phyloP scores from a whole-genome alignment of 192 early-diverging fungal species.

The Podila verticillata region DNA sequence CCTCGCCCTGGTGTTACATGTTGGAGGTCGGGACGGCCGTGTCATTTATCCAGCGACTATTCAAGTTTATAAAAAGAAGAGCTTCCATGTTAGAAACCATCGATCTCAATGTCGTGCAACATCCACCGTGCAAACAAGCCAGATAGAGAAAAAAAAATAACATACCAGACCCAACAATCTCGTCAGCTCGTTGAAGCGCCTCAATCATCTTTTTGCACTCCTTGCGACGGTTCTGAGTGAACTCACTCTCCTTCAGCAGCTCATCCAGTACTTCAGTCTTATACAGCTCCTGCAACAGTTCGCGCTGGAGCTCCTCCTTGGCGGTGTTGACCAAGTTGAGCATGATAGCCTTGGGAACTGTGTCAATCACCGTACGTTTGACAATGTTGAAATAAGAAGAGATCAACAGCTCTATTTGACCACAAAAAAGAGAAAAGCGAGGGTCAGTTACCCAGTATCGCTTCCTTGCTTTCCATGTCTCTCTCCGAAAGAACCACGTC shows the following conservation, averaged over 20 bases:
- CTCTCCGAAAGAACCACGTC: not conserved
- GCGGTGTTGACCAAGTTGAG: conserved; percentile 91
- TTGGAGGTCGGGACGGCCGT: not conserved
- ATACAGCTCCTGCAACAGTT: conserved; percentile 95
- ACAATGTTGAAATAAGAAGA: conserved; percentile 99
- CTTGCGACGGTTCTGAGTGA: conserved; percentile 86
- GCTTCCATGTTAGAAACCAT: no score
- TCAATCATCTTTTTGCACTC: conserved; percentile 99
- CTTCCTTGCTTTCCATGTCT: not conserved
- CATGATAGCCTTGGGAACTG: conserved; percentile 99
- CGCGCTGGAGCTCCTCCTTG: conserved; percentile 95
- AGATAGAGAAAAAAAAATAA: not conserved
- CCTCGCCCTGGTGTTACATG: not conserved
- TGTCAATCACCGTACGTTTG: conserved; percentile 96
- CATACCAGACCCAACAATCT: conserved; percentile 55
- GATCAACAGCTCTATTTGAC: conserved; percentile 82
- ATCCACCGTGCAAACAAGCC: not conserved
- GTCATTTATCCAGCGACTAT: conserved; percentile 5
- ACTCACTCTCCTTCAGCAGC: conserved; percentile 95
- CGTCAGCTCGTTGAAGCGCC: conserved; percentile 86
- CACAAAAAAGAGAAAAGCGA: not conserved
- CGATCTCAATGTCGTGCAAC: no score
- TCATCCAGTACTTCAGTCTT: conserved; percentile 95
- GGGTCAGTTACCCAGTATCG: not conserved
- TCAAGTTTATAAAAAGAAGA: not conserved